phyloP scores from a whole-genome alignment of 2,329 filamentous ascomycete species.

The Penicillium brevicompactum region DNA sequence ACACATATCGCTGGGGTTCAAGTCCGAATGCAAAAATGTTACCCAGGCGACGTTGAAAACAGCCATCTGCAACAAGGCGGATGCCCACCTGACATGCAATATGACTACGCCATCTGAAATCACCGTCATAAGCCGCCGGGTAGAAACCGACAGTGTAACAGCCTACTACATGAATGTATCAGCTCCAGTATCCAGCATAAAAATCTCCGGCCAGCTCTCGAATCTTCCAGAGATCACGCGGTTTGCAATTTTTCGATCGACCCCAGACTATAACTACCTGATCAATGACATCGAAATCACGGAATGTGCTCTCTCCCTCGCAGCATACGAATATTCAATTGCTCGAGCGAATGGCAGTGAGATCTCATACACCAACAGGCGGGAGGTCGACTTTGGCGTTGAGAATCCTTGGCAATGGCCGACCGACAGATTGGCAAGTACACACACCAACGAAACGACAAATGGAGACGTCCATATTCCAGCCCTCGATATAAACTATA shows the following conservation, averaged over 20 bases:
- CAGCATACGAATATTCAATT: slow-evolving; percentile 12
- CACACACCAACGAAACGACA: slow-evolving; percentile 8
- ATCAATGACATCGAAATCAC: slow-evolving; percentile 12
- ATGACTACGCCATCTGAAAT: slow-evolving; percentile 16
- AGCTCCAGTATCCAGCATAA: neutral
- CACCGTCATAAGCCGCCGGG: neutral
- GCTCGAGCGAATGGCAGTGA: slow-evolving; percentile 13
- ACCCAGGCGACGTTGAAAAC: slow-evolving; percentile 15
- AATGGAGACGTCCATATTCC: slow-evolving; percentile 5
- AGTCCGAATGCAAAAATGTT: slow-evolving; percentile 12
- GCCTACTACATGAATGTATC: slow-evolving; percentile 11
- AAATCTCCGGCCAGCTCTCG: neutral
- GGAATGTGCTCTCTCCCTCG: slow-evolving; percentile 15
- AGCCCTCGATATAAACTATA: slow-evolving; percentile 5
- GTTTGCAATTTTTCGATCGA: slow-evolving; percentile 15
- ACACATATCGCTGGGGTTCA: slow-evolving; percentile 19
- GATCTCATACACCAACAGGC: slow-evolving; percentile 7
- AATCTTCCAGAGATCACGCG: slow-evolving; percentile 15
- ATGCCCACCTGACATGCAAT: slow-evolving; percentile 7
- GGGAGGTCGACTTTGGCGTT: slow-evolving; percentile 13
- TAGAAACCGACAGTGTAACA: slow-evolving; percentile 4
- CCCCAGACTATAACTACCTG: slow-evolving; percentile 1
- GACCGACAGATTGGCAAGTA: neutral
- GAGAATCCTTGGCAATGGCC: slow-evolving; percentile 8
- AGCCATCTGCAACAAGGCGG: slow-evolving; percentile 1